A percentile compares a stretch with the other conserved stretches of the same genome.
Evolutionary conservation across 805 yeast species (phyloP).

Genomic region (Barnettozyma sp.): DNA sequence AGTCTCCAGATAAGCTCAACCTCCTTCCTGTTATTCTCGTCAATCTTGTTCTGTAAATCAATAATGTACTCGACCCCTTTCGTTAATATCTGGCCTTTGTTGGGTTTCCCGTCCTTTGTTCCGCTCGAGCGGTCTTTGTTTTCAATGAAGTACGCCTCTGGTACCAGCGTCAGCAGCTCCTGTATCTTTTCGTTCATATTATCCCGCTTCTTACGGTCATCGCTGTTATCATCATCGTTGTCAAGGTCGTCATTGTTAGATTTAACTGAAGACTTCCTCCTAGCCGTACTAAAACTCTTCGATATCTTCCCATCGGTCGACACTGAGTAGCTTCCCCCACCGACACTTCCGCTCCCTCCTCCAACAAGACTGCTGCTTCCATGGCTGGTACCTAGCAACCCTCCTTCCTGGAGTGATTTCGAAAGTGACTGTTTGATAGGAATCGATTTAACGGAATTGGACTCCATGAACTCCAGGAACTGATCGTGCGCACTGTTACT

Average conservation of each 20-base stretch:
- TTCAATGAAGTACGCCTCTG: constrained; percentile 39
- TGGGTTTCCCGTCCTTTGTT: constrained; percentile 78
- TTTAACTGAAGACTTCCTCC: constrained; percentile 18
- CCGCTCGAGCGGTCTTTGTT: constrained; percentile 44
- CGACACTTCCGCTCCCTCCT: no score
- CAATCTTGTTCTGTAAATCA: constrained; percentile 62
- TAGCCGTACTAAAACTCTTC: constrained; percentile 11
- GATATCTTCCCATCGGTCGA: constrained; percentile 20
- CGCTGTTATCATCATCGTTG: constrained; percentile 12
- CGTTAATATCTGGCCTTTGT: constrained; percentile 73
- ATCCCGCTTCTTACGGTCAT: constrained; percentile 40
- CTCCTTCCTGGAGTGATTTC: constrained; percentile 20
- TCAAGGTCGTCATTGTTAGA: constrained; percentile 4
- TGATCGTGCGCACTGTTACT: constrained; percentile 7
- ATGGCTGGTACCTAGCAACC: background rate
- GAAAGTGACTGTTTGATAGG: constrained; percentile 23
- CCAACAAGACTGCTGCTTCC: no score
- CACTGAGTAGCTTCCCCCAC: constrained; percentile 7
- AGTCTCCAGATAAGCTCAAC: constrained; percentile 61
- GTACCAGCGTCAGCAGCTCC: constrained; percentile 40
- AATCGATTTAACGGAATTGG: constrained; percentile 13
- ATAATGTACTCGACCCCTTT: constrained; percentile 71
- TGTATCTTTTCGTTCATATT: constrained; percentile 53
- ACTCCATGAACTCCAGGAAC: constrained; percentile 10
- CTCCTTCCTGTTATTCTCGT: constrained; percentile 70